These are phyloP conservation scores for Trichosporon asahii DNA, from an alignment of 1,284 basidiomycete genomes.

Conservation along the genomic window DNA sequence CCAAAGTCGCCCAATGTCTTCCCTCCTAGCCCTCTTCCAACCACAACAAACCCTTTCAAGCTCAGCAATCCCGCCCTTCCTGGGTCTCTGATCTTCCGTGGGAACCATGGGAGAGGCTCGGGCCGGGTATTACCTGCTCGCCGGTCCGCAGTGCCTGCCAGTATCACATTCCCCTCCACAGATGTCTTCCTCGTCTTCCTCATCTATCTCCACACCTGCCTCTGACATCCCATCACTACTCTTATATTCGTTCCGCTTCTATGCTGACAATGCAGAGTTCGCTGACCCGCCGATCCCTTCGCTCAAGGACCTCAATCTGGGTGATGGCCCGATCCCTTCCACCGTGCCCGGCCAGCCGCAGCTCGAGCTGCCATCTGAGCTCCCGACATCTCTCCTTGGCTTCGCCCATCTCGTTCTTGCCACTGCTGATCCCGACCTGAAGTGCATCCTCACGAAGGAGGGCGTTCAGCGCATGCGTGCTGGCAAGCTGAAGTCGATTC, in stretches of 20 bases:
- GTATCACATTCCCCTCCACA: not conserved
- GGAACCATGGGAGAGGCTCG: too few species aligned
- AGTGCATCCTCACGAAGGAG: conserved; percentile 48
- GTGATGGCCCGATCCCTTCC: conserved; percentile 18
- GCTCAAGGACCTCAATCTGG: conserved; percentile 22
- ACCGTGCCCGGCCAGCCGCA: conserved; percentile 16
- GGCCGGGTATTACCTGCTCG: too few species aligned
- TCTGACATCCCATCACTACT: not conserved
- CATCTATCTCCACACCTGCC: not conserved
- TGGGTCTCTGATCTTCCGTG: too few species aligned
- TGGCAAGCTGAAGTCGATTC: conserved; percentile 38
- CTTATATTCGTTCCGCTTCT: not conserved
- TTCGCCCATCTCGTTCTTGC: conserved; percentile 51
- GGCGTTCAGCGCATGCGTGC: conserved; percentile 39
- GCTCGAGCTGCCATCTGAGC: conserved; percentile 24
- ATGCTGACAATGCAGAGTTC: conserved; percentile 57
- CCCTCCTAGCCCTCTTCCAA: too few species aligned
- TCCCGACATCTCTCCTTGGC: conserved; percentile 44
- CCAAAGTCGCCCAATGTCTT: too few species aligned
- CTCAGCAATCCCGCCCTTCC: too few species aligned
- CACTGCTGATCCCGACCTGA: conserved; percentile 46
- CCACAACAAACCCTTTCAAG: too few species aligned
- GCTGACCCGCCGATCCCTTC: conserved; percentile 62
- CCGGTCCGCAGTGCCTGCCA: too few species aligned
- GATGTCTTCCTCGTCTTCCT: not conserved